Evolutionary conservation across 257 asterid species (phyloP), one percentile per base, ranked within the genome.

Genomic region (Lycium barbarum): DNA sequence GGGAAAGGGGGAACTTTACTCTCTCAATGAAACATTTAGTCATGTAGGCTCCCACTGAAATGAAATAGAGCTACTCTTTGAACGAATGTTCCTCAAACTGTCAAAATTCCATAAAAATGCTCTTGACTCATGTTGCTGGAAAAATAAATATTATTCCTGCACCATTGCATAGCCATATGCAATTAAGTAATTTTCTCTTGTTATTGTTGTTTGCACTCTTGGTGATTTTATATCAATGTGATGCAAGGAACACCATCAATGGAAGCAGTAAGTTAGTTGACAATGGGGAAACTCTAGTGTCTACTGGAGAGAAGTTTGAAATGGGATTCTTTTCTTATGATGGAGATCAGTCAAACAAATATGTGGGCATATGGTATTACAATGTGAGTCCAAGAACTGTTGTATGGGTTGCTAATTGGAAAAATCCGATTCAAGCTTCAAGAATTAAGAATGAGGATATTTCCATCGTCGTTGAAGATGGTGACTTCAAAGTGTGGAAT

Each of bases 351-450:
- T 11, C 35, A 4, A 35, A n/a, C 4, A 87, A 9, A 59, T 92
- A 83, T 65, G 87, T 91, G 6, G 95, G 94, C 13, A 83, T 92
- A 81, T 92, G 93, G 94, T 91, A 91, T 82, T 36, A 71, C 74
- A 8, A 53, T 6, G 3, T 15, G 61, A 0, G 9, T 3, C 89
- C 88, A 9, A 40, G 49, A 72, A 88, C 88, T 38, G n/a, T 88
- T 33, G 93, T 91, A 15, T 92, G 93, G 95, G 89, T 91, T 88
- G 93, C 93, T 22, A 85, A 84, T 14, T 83, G 90, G 70, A 84
- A 83, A 1, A 6, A 1, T 0, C 86, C 94, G 1, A 7, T 83
- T 17, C 4, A 6, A 1, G 36, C 1, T 73, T 59, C 84, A 5
- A 7, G 84, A 45, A 88, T 61, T 10, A 26, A 7, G 63, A 51